Conservation (phyloP, 345 rosid genomes). For the Luvunga scandens region DNA sequence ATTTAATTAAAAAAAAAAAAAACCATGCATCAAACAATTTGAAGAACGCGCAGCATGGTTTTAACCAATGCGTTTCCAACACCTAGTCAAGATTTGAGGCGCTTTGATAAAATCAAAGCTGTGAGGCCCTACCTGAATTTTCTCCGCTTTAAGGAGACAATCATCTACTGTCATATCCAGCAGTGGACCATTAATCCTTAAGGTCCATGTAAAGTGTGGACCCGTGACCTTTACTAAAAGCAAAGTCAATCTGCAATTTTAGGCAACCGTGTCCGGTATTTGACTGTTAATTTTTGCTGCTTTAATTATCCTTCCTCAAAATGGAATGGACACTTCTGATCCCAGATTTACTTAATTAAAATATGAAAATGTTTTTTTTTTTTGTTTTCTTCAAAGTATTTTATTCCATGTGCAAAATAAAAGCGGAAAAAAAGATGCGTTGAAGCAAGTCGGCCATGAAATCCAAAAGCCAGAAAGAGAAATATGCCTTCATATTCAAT, state of each 20-base stretch:
- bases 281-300: neutral
- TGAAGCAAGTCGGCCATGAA: conserved; percentile 22
- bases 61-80: neutral
- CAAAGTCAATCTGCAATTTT: conserved; percentile 1
- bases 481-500: neutral
- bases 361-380: too few species aligned
- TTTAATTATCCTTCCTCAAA: too few species aligned
- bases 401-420: neutral
- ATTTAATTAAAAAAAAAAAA: too few species aligned
- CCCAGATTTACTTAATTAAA: too few species aligned
- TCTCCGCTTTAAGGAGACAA: conserved; percentile 10
- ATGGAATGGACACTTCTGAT: too few species aligned
- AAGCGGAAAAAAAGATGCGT: neutral
- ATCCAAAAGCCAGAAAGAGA: neutral
- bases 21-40: too few species aligned
- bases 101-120: neutral
- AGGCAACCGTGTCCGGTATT: neutral
- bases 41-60: neutral
- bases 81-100: neutral
- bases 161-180: neutral
- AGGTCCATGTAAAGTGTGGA: too few species aligned
- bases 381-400: too few species aligned
- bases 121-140: neutral
- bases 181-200: too few species aligned
- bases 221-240: too few species aligned